Conservation (phyloP, 176 grass and related monocot species). For the Eragrostis curvula region DNA sequence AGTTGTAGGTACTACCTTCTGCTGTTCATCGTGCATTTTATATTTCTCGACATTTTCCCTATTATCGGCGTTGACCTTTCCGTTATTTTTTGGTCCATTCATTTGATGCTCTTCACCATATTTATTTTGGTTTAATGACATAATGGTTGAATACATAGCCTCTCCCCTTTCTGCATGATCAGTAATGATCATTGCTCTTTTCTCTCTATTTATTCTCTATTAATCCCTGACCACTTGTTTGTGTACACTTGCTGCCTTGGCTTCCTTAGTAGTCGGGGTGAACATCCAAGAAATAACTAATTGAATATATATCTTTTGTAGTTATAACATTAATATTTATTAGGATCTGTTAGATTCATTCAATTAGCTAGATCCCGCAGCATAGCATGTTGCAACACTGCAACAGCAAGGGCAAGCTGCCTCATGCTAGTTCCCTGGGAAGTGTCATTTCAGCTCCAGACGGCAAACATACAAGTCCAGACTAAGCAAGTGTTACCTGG, state of each 20-base stretch:
- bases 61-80: neutral
- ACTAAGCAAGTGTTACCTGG: neutral
- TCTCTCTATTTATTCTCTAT: neutral
- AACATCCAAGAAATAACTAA: neutral
- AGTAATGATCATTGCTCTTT: neutral
- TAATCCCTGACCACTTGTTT: neutral
- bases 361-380: conserved; percentile 10
- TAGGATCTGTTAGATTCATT: conserved; percentile 25
- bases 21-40: conserved; percentile 1
- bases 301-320: conserved; percentile 4
- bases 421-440: neutral
- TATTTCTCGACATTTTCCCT: conserved; percentile 12
- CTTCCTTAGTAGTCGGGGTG: neutral
- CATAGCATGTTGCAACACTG: neutral
- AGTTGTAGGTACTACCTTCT: conserved; percentile 30
- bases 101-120: conserved; percentile 6
- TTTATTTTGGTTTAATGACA: conserved; percentile 1
- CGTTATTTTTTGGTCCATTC: conserved; percentile 17
- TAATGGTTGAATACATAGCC: neutral
- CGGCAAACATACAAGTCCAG: neutral
- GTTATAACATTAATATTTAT: neutral
- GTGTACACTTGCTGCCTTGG: neutral
- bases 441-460: neutral
- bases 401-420: neutral
- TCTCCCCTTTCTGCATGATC: neutral